Base-by-base conservation (phyloP, 2,329 filamentous ascomycete species). In the Boeremia exigua region DNA sequence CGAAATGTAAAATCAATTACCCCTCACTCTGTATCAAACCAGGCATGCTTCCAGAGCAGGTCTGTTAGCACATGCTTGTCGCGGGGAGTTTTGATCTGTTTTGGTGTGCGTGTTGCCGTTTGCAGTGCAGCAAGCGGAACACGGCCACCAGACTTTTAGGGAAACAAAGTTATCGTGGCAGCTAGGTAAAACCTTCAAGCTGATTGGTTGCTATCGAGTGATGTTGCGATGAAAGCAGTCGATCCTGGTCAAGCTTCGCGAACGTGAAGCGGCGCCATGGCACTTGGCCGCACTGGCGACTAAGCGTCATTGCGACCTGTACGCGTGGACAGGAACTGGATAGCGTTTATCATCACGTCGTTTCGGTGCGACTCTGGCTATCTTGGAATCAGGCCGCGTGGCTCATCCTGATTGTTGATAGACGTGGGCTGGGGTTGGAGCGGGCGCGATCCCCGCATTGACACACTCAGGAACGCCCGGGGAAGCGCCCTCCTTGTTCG, bases 251-350 rank as follows among this genome's bases (percentile, higher is more conserved):
- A 30, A 36, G 30, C 15, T n/a, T 38, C 17, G 15, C 53, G 34
- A 29, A 25, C 28, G 12, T 30, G 23, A 15, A 50, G 40, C 46
- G 39, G 53, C 36, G 53, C 30, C 42, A 43, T 42, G 53, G 40
- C 53, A 45, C 37, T 34, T 46, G 43, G 50, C 50, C 30, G 39
- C 46, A 34, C 29, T 34, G 19, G 34, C 44, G 52, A 49, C 39
- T 29, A 39, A 19, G 34, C 44, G 52, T 55, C 39, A 40, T 55
- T 46, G 11, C 17, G 38, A 17, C 17, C 9, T 47, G 47, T 47
- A 51, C 43, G 53, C 42, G 48, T 43, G 30, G 33, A 37, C 42
- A 33, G 27, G 15, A 5, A 32, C 19, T 37, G 14, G 19, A 17
- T 7, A 14, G 15, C 17, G 2, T 17, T 15, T 28, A 5, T 15